These are phyloP conservation scores for Lichtheimia hyalospora DNA, from an alignment of 371 early-diverging fungal genomes.

Conservation along the genomic window DNA sequence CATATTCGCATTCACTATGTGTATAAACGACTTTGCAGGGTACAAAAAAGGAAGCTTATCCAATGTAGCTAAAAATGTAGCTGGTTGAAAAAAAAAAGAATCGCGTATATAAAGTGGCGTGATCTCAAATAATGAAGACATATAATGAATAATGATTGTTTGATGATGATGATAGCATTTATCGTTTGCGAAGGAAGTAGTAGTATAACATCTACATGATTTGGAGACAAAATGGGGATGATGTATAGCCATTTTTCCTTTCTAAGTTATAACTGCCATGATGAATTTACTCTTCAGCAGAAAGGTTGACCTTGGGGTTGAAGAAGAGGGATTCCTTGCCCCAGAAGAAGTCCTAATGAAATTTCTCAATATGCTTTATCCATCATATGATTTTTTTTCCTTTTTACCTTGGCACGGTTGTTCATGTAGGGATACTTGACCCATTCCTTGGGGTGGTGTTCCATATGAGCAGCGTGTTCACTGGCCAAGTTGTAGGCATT, in stretches of 20 bases:
- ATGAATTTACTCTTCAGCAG: slow-evolving; percentile 27
- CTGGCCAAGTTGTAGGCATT: slow-evolving; percentile 47
- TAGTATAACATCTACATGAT: no score
- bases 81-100: not conserved
- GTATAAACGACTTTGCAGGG: slow-evolving; percentile 8
- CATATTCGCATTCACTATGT: slow-evolving; percentile 7
- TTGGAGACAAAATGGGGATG: no score
- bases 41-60: slow-evolving; percentile 4
- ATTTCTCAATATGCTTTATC: not conserved
- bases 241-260: no score
- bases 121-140: not conserved
- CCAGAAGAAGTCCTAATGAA: slow-evolving; percentile 43
- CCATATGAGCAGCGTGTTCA: slow-evolving; percentile 39
- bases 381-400: slow-evolving; percentile 11
- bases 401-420: slow-evolving; percentile 33
- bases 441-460: slow-evolving; percentile 43
- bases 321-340: slow-evolving; percentile 51
- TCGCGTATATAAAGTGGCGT: not conserved
- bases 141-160: no score
- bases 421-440: slow-evolving; percentile 50
- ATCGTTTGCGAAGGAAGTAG: no score
- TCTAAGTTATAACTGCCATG: no score
- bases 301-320: slow-evolving; percentile 51
- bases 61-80: not conserved
- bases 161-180: no score